phyloP scores from a whole-genome alignment of 2,329 filamentous ascomycete species.

The Sporothrix protearum region DNA sequence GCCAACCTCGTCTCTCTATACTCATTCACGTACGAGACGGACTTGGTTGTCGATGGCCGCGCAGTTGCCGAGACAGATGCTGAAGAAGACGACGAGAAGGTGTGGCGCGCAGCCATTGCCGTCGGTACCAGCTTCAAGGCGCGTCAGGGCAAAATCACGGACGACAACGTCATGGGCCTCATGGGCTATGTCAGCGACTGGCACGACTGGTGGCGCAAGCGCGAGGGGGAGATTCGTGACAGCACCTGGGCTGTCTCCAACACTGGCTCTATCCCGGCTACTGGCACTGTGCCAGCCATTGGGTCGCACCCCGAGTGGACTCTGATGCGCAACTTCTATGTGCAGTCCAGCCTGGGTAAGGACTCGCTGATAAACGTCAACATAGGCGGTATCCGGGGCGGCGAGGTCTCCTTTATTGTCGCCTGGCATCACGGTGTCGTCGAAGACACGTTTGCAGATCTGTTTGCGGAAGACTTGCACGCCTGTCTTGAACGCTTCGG shows the following conservation, averaged over 20 bases:
- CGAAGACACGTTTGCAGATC: slow-evolving; percentile 38
- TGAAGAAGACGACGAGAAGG: slow-evolving; percentile 31
- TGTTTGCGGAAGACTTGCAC: slow-evolving; percentile 40
- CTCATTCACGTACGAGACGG: slow-evolving; percentile 34
- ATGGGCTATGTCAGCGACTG: slow-evolving; percentile 45
- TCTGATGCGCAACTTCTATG: slow-evolving; percentile 48
- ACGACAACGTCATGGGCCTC: slow-evolving; percentile 44
- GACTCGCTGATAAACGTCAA: slow-evolving; percentile 46
- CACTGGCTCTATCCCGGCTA: slow-evolving; percentile 41
- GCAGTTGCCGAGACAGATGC: not conserved
- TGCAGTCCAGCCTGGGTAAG: slow-evolving; percentile 46
- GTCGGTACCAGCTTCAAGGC: slow-evolving; percentile 38
- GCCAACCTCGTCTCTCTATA: slow-evolving; percentile 42
- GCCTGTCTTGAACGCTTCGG: slow-evolving; percentile 29
- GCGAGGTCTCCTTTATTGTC: slow-evolving; percentile 42
- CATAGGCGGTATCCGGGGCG: slow-evolving; percentile 45
- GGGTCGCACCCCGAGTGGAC: slow-evolving; percentile 32
- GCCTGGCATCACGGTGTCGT: slow-evolving; percentile 49
- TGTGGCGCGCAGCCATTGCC: slow-evolving; percentile 44
- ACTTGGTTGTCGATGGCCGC: slow-evolving; percentile 32
- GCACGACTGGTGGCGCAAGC: slow-evolving; percentile 39
- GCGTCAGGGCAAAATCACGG: slow-evolving; percentile 37
- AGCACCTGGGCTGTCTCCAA: slow-evolving; percentile 53
- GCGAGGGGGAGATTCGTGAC: slow-evolving; percentile 43
- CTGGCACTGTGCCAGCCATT: slow-evolving; percentile 13